Base-by-base conservation (phyloP, 345 rosid genomes). In the Anastatica hierochuntica region DNA sequence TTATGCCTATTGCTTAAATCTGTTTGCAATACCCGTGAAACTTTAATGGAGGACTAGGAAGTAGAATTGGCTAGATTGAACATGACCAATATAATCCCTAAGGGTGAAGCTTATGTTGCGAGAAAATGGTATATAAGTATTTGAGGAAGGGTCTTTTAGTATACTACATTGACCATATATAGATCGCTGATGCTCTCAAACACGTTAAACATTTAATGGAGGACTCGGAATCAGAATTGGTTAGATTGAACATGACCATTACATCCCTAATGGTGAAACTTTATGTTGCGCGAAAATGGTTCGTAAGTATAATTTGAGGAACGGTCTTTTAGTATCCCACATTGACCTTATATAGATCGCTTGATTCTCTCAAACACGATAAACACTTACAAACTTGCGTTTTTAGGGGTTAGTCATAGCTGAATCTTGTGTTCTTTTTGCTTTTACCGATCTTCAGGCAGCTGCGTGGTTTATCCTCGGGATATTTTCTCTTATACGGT, bases 391-490 rank as follows among this genome's bases (percentile, higher is more conserved):
- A 7, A 14, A 37, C 42, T 18, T 11, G 46, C 11, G 15, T 21
- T 21, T 8, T 18, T 11, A 4, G 15, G 10, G 46, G 8, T 14
- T 36, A 13, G 21, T 23, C 46, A 9, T 16, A 10, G 20, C 18
- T 53, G 35, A 43, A 43, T 35, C 48, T 13, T 35, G 6, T 26
- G n/a, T n/a, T n/a, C n/a, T 29, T 5, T 43, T 31, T 33, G 12
- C 2, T n/a, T 14, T 7, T 10, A 0, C 36, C 51, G 34, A 16
- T 39, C 23, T 48, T 30, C 49, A 82, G 88, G 88, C 88, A 6
- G 77, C 60, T 49, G 69, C 67, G 13, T 82, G 88, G 88, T 15
- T 69, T 42, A 18, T 82, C 29, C 75, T 82, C 37, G 88, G 85
- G 43, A 61, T 82, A 18, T 77, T 82, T 61, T 82, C 88, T 11